These are phyloP conservation scores for Ogataea allantospora DNA, from an alignment of 805 yeast genomes.

Conservation along the genomic window DNA sequence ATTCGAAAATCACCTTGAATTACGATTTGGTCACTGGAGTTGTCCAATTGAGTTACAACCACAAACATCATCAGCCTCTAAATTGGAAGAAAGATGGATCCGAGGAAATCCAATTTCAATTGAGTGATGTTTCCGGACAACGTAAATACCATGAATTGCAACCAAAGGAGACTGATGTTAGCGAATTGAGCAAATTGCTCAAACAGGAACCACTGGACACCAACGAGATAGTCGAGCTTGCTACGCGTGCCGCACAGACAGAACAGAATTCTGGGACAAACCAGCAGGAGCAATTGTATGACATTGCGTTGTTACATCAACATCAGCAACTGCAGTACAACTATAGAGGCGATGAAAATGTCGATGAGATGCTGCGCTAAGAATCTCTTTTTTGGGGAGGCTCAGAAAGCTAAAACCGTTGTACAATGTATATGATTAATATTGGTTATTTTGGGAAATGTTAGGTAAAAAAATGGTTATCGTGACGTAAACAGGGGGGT, in stretches of 20 bases:
- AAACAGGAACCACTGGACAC: slow-evolving; percentile 24
- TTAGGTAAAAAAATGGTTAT: neutral
- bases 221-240: slow-evolving; percentile 25
- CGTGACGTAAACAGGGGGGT: neutral
- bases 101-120: slow-evolving; percentile 20
- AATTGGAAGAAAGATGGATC: slow-evolving; percentile 30
- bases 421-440: neutral
- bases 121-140: slow-evolving; percentile 10
- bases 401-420: neutral
- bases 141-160: slow-evolving; percentile 20
- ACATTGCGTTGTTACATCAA: slow-evolving; percentile 21
- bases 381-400: neutral
- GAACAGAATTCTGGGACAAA: slow-evolving; percentile 7
- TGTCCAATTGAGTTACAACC: slow-evolving; percentile 37
- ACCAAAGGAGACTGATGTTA: slow-evolving; percentile 20
- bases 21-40: slow-evolving; percentile 40
- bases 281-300: slow-evolving; percentile 20
- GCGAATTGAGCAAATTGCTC: slow-evolving; percentile 22
- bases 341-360: slow-evolving; percentile 20
- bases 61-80: slow-evolving; percentile 41
- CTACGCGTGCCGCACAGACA: slow-evolving; percentile 25
- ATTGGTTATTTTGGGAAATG: neutral
- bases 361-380: slow-evolving; percentile 24
- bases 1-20: slow-evolving; percentile 38
- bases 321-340: slow-evolving; percentile 20